phyloP scores from a whole-genome alignment of 2,329 filamentous ascomycete genomes.

The Beauveria sp. region DNA sequence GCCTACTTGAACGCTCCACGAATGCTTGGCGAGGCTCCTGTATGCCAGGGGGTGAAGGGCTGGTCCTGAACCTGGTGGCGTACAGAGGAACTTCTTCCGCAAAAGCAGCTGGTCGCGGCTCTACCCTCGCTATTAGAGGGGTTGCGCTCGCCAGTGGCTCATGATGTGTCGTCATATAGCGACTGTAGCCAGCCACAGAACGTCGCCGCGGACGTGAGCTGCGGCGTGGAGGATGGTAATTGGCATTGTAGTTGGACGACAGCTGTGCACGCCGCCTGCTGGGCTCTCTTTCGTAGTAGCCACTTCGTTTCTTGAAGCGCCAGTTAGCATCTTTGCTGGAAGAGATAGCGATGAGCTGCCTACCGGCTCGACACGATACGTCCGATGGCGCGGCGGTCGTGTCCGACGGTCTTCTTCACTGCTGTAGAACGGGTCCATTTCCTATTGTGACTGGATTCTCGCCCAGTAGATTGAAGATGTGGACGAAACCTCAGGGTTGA shows the following conservation, averaged over 20 bases:
- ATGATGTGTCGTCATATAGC: not conserved
- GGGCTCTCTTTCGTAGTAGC: not conserved
- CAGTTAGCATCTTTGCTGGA: not conserved
- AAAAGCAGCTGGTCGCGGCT: not conserved
- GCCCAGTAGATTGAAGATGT: not conserved
- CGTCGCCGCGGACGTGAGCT: not conserved
- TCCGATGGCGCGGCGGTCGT: not conserved
- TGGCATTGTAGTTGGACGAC: not conserved
- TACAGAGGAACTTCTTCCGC: not conserved
- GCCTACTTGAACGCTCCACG: not conserved
- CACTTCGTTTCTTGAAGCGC: not conserved
- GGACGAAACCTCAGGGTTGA: not conserved
- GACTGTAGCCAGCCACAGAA: not conserved
- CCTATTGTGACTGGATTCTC: not conserved
- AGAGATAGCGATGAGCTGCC: not conserved
- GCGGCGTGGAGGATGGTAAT: not conserved
- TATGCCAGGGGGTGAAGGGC: not conserved
- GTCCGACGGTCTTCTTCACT: not conserved
- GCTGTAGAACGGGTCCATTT: not conserved
- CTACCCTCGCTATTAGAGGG: not conserved
- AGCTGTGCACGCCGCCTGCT: not conserved
- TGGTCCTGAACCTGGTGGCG: not conserved
- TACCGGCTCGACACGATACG: not conserved
- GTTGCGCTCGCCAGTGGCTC: not conserved
- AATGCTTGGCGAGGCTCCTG: not conserved